phyloP scores from a whole-genome alignment of 441 rosid species.

The Theobroma grandiflorum region DNA sequence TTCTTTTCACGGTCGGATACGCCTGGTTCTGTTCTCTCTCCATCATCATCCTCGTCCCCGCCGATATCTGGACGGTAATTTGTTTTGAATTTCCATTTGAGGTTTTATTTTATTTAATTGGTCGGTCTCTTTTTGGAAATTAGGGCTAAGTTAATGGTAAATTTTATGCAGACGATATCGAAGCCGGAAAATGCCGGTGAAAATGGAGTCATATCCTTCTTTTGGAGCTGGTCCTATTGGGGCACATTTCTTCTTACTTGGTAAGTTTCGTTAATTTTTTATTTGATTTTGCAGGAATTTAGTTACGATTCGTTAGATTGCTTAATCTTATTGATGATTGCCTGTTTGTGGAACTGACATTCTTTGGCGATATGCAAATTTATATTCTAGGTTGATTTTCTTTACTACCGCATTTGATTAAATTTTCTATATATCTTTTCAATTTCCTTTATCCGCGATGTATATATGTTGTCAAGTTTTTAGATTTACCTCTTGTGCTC shows the following conservation, averaged over 20 bases:
- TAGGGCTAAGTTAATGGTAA: not conserved
- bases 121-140: not conserved
- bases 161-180: constrained; percentile 58
- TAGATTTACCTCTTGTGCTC: not conserved
- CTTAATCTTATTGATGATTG: too few species aligned
- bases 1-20: constrained; percentile 89
- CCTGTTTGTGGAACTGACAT: not conserved
- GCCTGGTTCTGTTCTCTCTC: constrained; percentile 98
- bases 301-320: not conserved
- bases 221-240: constrained; percentile 99
- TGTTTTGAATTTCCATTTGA: not conserved
- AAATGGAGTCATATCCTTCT: constrained; percentile 80
- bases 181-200: constrained; percentile 55
- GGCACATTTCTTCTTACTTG: constrained; percentile 97
- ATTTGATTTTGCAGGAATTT: not conserved
- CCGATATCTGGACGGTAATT: constrained; percentile 92
- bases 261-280: constrained; percentile 44
- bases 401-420: not conserved
- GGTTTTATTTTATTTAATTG: not conserved
- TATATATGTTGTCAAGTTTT: not conserved
- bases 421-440: not conserved
- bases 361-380: not conserved
- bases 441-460: not conserved
- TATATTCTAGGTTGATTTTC: not conserved
- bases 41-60: constrained; percentile 96